A percentile compares a stretch with the other conserved stretches of the same genome.
These are phyloP conservation scores for Colletotrichum karsti DNA, from an alignment of 2,329 filamentous ascomycete species.

Conservation along the genomic window DNA sequence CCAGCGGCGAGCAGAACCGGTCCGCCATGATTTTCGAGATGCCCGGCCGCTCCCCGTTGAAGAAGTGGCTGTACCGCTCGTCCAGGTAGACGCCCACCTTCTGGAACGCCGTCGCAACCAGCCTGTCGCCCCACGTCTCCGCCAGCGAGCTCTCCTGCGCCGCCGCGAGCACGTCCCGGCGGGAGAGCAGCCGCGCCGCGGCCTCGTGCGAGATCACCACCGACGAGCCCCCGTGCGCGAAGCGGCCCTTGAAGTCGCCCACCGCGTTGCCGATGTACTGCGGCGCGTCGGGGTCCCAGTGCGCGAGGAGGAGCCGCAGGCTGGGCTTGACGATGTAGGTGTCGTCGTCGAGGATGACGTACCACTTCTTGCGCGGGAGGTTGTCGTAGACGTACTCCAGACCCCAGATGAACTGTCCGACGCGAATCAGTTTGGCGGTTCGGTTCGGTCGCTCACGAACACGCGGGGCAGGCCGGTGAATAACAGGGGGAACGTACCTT, in stretches of 20 bases:
- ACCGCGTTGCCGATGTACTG: slow-evolving; percentile 66
- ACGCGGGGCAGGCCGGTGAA: neutral
- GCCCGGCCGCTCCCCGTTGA: slow-evolving; percentile 62
- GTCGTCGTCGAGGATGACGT: slow-evolving; percentile 66
- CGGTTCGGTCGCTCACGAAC: neutral
- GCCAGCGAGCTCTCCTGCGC: slow-evolving; percentile 58
- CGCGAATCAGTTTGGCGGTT: slow-evolving; percentile 14
- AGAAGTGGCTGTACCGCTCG: slow-evolving; percentile 61
- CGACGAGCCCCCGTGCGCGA: slow-evolving; percentile 65
- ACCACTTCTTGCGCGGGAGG: slow-evolving; percentile 66
- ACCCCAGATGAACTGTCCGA: slow-evolving; percentile 59
- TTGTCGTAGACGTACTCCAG: slow-evolving; percentile 60
- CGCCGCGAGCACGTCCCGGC: slow-evolving; percentile 50
- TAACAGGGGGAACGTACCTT: slow-evolving; percentile 45
- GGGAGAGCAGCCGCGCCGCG: slow-evolving; percentile 54
- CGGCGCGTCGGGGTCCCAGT: slow-evolving; percentile 54
- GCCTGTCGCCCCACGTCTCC: slow-evolving; percentile 62
- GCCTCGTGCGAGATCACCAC: slow-evolving; percentile 61
- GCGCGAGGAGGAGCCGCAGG: slow-evolving; percentile 55
- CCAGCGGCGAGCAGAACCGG: slow-evolving; percentile 61
- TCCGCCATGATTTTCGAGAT: slow-evolving; percentile 58
- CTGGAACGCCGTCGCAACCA: slow-evolving; percentile 62
- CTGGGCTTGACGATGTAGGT: slow-evolving; percentile 62
- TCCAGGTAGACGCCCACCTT: slow-evolving; percentile 63
- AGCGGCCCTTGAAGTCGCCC: slow-evolving; percentile 62